A percentile compares a stretch with the other conserved stretches of the same genome.
These are phyloP conservation scores for Teratosphaeria viscida DNA, from an alignment of 2,329 filamentous ascomycete species.

Conservation along the genomic window DNA sequence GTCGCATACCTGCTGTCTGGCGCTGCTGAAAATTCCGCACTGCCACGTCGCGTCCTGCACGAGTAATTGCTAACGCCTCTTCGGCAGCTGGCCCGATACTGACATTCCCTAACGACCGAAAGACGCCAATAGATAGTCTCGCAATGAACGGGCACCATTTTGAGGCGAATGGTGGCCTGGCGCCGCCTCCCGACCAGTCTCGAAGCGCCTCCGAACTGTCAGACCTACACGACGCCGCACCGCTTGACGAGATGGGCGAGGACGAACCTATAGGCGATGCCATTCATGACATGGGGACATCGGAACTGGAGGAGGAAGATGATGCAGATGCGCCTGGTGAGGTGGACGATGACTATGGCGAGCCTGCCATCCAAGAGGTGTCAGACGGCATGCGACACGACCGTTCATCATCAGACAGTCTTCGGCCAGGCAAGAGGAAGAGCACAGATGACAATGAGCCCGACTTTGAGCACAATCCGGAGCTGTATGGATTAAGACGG, in stretches of 20 bases:
- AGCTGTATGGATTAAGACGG: conserved; percentile 85
- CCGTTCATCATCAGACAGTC: conserved; percentile 60
- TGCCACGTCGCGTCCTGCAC: conserved; percentile 16
- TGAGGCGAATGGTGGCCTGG: conserved; percentile 39
- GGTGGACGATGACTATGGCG: conserved; percentile 62
- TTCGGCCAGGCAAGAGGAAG: conserved; percentile 60
- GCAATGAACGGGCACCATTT: conserved; percentile 57
- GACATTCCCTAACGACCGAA: conserved; percentile 51
- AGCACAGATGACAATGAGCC: conserved; percentile 57
- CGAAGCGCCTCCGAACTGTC: conserved; percentile 68
- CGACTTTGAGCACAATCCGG: conserved; percentile 81
- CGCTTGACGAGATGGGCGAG: conserved; percentile 28
- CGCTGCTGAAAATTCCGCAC: conserved; percentile 22
- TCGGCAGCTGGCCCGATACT: conserved; percentile 47
- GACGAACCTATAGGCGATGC: conserved; percentile 33
- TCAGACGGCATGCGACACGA: conserved; percentile 43
- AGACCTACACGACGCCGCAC: conserved; percentile 51
- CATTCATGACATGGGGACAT: conserved; percentile 34
- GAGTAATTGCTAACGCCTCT: conserved; percentile 33
- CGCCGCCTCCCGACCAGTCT: conserved; percentile 37
- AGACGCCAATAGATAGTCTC: conserved; percentile 37
- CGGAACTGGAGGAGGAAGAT: conserved; percentile 39
- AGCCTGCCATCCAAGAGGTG: conserved; percentile 37
- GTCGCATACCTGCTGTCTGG: conserved; percentile 31
- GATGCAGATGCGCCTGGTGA: conserved; percentile 42